Evolutionary conservation across 306 rosid species (phyloP).

Genomic region (Castanea sativa): DNA sequence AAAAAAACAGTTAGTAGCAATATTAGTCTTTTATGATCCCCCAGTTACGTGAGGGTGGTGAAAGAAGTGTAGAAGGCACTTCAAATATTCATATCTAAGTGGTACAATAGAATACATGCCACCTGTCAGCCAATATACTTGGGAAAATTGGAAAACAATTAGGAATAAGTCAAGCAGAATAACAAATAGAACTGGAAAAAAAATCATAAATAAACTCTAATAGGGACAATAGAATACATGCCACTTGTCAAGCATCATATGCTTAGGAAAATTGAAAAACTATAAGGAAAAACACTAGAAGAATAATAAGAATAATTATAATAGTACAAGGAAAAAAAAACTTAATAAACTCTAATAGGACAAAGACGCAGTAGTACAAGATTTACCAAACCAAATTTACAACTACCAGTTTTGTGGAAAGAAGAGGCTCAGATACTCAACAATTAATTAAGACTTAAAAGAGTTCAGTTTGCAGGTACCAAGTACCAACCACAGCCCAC

Average conservation of each 20-base stretch:
- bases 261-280: too few relatives aligned
- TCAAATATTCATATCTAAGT: slow-evolving; percentile 1
- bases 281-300: too few relatives aligned
- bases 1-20: not conserved
- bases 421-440: not conserved
- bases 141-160: not conserved
- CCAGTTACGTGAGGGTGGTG: not conserved
- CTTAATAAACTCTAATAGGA: not conserved
- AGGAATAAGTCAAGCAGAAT: not conserved
- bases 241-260: too few relatives aligned
- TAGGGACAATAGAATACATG: not conserved
- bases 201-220: not conserved
- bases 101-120: not conserved
- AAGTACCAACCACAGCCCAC: not conserved
- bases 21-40: slow-evolving; percentile 4
- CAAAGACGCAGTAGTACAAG: slow-evolving; percentile 9
- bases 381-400: slow-evolving; percentile 12
- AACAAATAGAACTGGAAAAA: not conserved
- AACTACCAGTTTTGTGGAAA: slow-evolving; percentile 7
- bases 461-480: not conserved
- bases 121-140: not conserved
- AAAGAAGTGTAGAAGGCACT: slow-evolving; percentile 4
- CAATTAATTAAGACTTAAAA: not conserved
- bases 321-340: not conserved
- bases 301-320: not conserved